Percentiles rank a stretch among this genome's conserved stretches.
Evolutionary conservation across 805 yeast genomes (phyloP).

Genomic region (Myxozyma udenii): DNA sequence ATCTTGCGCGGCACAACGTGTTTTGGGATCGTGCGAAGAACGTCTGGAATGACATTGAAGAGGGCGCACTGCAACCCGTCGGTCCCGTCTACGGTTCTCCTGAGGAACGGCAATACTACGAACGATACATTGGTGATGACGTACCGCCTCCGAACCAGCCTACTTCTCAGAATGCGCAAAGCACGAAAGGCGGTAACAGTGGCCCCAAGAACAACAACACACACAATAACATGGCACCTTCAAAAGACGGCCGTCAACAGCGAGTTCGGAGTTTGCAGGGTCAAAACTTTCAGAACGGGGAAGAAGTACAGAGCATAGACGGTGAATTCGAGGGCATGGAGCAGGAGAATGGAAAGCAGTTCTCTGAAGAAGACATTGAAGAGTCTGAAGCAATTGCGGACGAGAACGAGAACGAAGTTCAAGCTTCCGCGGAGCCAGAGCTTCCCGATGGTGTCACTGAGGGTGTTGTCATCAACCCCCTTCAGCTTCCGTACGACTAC

Average conservation of each 20-base stretch:
- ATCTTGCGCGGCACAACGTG: constrained; percentile 66
- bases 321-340: neutral
- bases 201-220: too few species aligned
- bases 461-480: neutral
- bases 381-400: neutral
- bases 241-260: too few species aligned
- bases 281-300: too few species aligned
- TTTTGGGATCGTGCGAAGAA: constrained; percentile 65
- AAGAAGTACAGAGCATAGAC: too few species aligned
- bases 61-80: constrained; percentile 55
- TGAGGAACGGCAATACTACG: neutral
- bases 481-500: constrained; percentile 11
- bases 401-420: neutral
- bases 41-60: constrained; percentile 45
- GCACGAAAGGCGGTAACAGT: too few species aligned
- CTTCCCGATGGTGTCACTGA: neutral
- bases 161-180: too few species aligned
- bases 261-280: too few species aligned
- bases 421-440: neutral
- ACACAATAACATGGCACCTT: too few species aligned
- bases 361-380: constrained; percentile 1
- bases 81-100: constrained; percentile 34
- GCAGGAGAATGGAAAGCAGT: neutral
- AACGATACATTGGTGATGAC: constrained; percentile 35
- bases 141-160: neutral